phyloP scores from a whole-genome alignment of 2,329 filamentous ascomycete species.

The Plenodomus biglobosus region DNA sequence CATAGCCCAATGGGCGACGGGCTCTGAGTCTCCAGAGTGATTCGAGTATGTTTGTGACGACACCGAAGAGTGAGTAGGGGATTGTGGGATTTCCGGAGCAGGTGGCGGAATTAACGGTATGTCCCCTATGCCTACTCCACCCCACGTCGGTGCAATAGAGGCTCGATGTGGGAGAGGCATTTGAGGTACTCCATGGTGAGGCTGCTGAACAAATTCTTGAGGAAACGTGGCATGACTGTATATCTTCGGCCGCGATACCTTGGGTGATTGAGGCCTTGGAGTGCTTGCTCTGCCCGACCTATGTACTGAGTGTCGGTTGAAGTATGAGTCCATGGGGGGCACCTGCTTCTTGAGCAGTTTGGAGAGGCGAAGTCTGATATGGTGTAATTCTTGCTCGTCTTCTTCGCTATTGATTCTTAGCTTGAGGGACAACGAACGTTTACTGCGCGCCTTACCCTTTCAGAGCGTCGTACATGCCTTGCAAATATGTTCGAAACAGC shows the following conservation, averaged over 20 bases:
- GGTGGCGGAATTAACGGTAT: conserved; percentile 40
- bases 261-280: conserved; percentile 32
- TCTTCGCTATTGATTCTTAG: conserved; percentile 30
- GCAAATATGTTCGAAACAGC: conserved; percentile 54
- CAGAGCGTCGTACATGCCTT: conserved; percentile 47
- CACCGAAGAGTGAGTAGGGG: conserved; percentile 47
- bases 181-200: conserved; percentile 9
- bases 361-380: conserved; percentile 29
- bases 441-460: conserved; percentile 47
- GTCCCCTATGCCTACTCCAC: conserved; percentile 25
- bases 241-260: conserved; percentile 30
- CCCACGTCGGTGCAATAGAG: conserved; percentile 23
- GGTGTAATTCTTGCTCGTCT: conserved; percentile 33
- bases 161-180: conserved; percentile 14
- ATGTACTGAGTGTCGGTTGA: conserved; percentile 31
- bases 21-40: conserved; percentile 38
- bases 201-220: conserved; percentile 15
- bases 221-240: conserved; percentile 33
- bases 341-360: conserved; percentile 42
- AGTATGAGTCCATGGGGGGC: conserved; percentile 40
- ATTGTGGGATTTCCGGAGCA: conserved; percentile 44
- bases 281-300: conserved; percentile 28
- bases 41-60: conserved; percentile 47
- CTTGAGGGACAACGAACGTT: not conserved
- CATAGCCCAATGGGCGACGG: conserved; percentile 47